Conservation (phyloP, 1,284 basidiomycete genomes). For the Pholiota adiposa region DNA sequence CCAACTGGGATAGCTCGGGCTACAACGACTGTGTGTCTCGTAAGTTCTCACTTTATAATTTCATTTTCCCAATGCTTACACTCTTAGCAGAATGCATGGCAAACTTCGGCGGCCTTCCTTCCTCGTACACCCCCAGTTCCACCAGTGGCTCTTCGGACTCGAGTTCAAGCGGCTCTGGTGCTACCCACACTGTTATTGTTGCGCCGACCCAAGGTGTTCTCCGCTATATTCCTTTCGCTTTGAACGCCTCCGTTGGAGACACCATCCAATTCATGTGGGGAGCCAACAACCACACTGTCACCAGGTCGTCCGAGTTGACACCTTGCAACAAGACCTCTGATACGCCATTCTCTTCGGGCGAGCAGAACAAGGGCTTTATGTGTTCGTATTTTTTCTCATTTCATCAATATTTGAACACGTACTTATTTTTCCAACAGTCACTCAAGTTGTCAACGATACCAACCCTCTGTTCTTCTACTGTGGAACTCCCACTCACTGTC, state of each 20-base stretch:
- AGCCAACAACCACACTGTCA: slow-evolving; percentile 78
- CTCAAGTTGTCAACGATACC: slow-evolving; percentile 72
- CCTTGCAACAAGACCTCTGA: slow-evolving; percentile 73
- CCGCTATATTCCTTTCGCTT: slow-evolving; percentile 72
- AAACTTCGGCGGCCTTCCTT: slow-evolving; percentile 50
- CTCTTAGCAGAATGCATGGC: slow-evolving; percentile 62
- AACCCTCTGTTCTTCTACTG: slow-evolving; percentile 76
- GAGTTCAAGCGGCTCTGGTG: slow-evolving; percentile 48
- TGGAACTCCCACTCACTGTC: slow-evolving; percentile 65
- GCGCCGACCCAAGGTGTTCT: slow-evolving; percentile 76
- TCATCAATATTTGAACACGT: background rate
- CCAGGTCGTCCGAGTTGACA: slow-evolving; percentile 65
- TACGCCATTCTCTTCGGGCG: slow-evolving; percentile 64
- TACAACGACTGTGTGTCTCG: slow-evolving; percentile 75
- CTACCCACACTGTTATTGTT: slow-evolving; percentile 75
- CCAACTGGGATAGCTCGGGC: slow-evolving; percentile 57
- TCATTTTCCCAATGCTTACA: background rate
- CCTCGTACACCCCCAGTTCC: slow-evolving; percentile 40
- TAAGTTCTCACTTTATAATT: slow-evolving; percentile 38
- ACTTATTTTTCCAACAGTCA: slow-evolving; percentile 42
- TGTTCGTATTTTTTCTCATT: slow-evolving; percentile 39
- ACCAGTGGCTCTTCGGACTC: slow-evolving; percentile 22
- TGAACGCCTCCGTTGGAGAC: slow-evolving; percentile 76
- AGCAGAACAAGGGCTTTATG: slow-evolving; percentile 63
- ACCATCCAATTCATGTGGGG: slow-evolving; percentile 76